phyloP scores from a whole-genome alignment of 169 alveolate genomes.

The Plasmodium vivax region DNA sequence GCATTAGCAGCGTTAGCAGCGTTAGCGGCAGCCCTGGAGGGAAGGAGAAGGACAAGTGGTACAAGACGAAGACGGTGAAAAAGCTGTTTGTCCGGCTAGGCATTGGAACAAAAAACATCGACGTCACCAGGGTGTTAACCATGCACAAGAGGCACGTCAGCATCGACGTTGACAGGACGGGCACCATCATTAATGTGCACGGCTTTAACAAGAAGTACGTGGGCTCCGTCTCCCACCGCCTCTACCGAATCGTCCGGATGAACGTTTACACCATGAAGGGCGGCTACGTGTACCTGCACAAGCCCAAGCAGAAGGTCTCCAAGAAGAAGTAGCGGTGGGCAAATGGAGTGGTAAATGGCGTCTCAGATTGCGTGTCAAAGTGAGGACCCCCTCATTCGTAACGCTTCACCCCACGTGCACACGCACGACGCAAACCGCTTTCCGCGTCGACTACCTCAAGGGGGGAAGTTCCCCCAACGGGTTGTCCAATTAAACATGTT shows the following conservation, averaged over 20 bases:
- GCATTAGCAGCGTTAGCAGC: neutral
- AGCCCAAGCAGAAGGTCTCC: constrained; percentile 83
- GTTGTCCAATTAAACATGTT: neutral
- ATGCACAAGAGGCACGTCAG: constrained; percentile 83
- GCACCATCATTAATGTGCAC: constrained; percentile 82
- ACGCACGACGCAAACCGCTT: neutral
- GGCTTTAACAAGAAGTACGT: constrained; percentile 89
- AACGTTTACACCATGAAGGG: constrained; percentile 91
- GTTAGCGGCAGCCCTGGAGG: neutral
- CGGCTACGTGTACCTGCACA: constrained; percentile 86
- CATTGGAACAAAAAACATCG: constrained; percentile 89
- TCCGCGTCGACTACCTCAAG: neutral
- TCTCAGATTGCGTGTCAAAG: too few species aligned
- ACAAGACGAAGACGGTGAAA: constrained; percentile 82
- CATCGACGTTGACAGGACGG: constrained; percentile 84
- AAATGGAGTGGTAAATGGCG: too few species aligned
- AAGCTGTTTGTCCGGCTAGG: constrained; percentile 88
- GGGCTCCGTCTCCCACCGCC: constrained; percentile 87
- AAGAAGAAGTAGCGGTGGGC: constrained; percentile 78
- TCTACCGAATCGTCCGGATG: constrained; percentile 85
- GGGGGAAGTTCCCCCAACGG: neutral
- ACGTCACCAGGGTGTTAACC: constrained; percentile 84
- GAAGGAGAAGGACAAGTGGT: neutral
- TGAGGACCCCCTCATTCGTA: neutral
- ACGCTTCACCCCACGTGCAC: neutral